Percentiles rank a stretch among this genome's conserved stretches.
Conservation (phyloP, 345 rosid genomes). For the Bruguiera gymnorhiza region DNA sequence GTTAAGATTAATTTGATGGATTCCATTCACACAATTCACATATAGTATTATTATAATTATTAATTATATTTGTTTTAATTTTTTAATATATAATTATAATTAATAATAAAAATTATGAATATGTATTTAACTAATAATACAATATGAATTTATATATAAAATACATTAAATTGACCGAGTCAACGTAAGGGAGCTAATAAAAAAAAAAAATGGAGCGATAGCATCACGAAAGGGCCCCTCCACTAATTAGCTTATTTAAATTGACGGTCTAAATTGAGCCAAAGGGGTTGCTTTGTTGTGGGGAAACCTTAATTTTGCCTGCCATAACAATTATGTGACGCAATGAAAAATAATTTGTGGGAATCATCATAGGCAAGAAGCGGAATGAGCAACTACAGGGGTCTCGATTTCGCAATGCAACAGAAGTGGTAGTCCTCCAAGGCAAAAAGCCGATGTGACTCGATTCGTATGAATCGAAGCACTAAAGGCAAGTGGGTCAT, state of each 20-base stretch:
- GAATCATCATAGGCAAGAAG: constrained; percentile 40
- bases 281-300: constrained; percentile 13
- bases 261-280: constrained; percentile 22
- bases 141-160: background rate
- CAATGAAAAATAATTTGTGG: constrained; percentile 27
- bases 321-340: constrained; percentile 37
- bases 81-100: too few relatives aligned
- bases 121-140: background rate
- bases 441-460: background rate
- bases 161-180: too few relatives aligned
- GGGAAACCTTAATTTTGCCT: constrained; percentile 55
- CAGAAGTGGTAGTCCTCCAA: background rate
- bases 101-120: too few relatives aligned
- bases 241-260: constrained; percentile 23
- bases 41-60: too few relatives aligned
- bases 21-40: too few relatives aligned
- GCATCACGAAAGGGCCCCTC: constrained; percentile 13
- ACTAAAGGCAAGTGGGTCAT: constrained; percentile 23
- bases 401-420: constrained; percentile 13
- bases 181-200: too few relatives aligned
- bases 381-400: constrained; percentile 31
- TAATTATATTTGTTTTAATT: too few relatives aligned
- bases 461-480: constrained; percentile 3
- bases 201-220: too few relatives aligned
- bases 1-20: too few relatives aligned